Percentiles rank a stretch among this genome's conserved stretches.
Conservation (phyloP, 495 filamentous ascomycete species). For the Parathielavia appendiculata region DNA sequence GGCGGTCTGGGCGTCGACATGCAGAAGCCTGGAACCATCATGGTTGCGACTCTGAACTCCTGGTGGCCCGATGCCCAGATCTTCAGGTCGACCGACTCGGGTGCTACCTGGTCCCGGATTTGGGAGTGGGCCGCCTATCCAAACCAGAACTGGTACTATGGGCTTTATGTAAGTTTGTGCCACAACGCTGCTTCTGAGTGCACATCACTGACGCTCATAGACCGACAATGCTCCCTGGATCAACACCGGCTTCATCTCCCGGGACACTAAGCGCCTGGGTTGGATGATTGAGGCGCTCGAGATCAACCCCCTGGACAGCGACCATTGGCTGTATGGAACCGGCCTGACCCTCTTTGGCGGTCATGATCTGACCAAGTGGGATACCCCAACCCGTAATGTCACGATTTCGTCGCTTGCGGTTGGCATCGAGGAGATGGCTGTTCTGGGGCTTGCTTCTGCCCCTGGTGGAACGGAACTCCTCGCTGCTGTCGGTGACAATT, state of each 20-base stretch:
- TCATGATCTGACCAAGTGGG: constrained; percentile 47
- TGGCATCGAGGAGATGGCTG: constrained; percentile 56
- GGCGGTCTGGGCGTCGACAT: constrained; percentile 53
- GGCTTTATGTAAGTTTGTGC: constrained; percentile 35
- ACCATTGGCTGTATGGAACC: constrained; percentile 57
- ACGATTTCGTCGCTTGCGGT: constrained; percentile 49
- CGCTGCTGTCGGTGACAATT: constrained; percentile 54
- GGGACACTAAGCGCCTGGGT: constrained; percentile 48
- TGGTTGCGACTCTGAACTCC: constrained; percentile 52
- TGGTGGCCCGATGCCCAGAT: constrained; percentile 58
- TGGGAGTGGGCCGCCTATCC: constrained; percentile 52
- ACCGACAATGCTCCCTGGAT: constrained; percentile 47
- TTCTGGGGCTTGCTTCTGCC: constrained; percentile 47
- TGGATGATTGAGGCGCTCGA: constrained; percentile 61
- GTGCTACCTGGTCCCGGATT: constrained; percentile 47
- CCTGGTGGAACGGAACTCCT: constrained; percentile 52
- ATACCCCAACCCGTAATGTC: constrained; percentile 43
- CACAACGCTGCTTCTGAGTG: not conserved
- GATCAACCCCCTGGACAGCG: constrained; percentile 55
- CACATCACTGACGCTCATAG: constrained; percentile 17
- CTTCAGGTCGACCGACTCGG: constrained; percentile 50
- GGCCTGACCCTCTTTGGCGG: constrained; percentile 54
- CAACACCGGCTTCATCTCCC: constrained; percentile 41
- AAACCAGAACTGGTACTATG: constrained; percentile 41
- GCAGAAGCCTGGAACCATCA: constrained; percentile 50